A percentile compares a stretch with the other conserved stretches of the same genome.
These are phyloP conservation scores for Gossypium stocksii DNA, from an alignment of 345 rosid species.

Conservation along the genomic window DNA sequence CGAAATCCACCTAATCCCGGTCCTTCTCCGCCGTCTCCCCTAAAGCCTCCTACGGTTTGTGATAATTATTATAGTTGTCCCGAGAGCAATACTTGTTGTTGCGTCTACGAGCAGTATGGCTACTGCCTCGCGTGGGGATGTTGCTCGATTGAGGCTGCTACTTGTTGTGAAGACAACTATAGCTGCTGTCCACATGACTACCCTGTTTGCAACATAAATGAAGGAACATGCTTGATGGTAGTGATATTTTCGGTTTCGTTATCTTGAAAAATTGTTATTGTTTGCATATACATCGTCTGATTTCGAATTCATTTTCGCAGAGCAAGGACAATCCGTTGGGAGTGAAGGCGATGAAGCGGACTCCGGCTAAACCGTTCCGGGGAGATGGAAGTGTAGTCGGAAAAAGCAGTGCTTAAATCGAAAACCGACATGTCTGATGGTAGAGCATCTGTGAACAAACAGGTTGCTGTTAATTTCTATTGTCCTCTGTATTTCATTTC, in stretches of 20 bases:
- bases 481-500: constrained; percentile 19
- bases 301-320: constrained; percentile 37
- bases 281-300: not conserved
- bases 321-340: constrained; percentile 74
- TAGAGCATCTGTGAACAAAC: constrained; percentile 7
- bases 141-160: constrained; percentile 81
- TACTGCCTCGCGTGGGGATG: constrained; percentile 91
- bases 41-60: constrained; percentile 65
- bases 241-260: constrained; percentile 3
- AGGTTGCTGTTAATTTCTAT: constrained; percentile 4
- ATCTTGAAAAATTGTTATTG: not conserved
- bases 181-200: constrained; percentile 90
- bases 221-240: constrained; percentile 73
- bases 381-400: constrained; percentile 33
- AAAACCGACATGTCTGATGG: not conserved
- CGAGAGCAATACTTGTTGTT: constrained; percentile 81
- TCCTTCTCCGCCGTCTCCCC: constrained; percentile 86
- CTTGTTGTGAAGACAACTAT: constrained; percentile 74
- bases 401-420: constrained; percentile 39
- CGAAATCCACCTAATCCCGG: constrained; percentile 94
- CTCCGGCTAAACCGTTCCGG: constrained; percentile 70
- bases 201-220: constrained; percentile 59
- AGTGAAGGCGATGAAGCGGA: constrained; percentile 73
- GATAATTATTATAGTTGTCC: constrained; percentile 68
- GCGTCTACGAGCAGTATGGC: constrained; percentile 51